Evolutionary conservation across 1,284 basidiomycete species (phyloP), one percentile per base, ranked within the genome.

Genomic region (Cerioporus squamosus): DNA sequence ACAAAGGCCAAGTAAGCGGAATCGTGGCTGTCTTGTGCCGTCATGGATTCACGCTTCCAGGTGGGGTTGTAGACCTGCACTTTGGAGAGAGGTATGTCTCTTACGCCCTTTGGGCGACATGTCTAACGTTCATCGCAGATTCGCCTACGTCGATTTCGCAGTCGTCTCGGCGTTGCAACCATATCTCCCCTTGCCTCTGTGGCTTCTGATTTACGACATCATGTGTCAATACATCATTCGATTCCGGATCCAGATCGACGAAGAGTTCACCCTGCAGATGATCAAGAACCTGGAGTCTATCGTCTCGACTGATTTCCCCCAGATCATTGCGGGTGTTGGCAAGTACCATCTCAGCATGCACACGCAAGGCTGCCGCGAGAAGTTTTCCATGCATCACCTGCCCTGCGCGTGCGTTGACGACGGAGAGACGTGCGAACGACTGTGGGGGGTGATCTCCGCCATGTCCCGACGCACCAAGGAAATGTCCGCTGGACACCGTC

Each of bases 321-420:
- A 29, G n/a, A 31, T 49, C 22, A 17, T 45, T 8, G 49, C 40
- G 3, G 49, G 52, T 2, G 48, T 69, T 6, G 68, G 63, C 6
- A 69, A 68, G 46, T 68, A 65, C 40, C 68, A 70, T 50, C 50
- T 59, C 1, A 53, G 54, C 3, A 66, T 56, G 14, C 68, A 70
- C 44, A 59, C n/a, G 18, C 17, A 33, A 9, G 24, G 44, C 10
- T 70, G 68, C 44, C 58, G 59, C 3, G 55, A 46, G 8, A 53
- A 39, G n/a, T 65, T 49, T 44, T 69, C 66, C 3, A 59, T 66
- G 15, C 55, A 68, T 45, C 63, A 43, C 18, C 42, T 61, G 2
- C 63, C 56, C 2, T 60, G 69, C 2, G 43, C 44, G 2, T 64
- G 48, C 2, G 36, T 54, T 44, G 64, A 48, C 2, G 68, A 68